These are phyloP conservation scores for Amorphotheca resinae DNA, from an alignment of 495 filamentous ascomycete genomes.

Conservation along the genomic window DNA sequence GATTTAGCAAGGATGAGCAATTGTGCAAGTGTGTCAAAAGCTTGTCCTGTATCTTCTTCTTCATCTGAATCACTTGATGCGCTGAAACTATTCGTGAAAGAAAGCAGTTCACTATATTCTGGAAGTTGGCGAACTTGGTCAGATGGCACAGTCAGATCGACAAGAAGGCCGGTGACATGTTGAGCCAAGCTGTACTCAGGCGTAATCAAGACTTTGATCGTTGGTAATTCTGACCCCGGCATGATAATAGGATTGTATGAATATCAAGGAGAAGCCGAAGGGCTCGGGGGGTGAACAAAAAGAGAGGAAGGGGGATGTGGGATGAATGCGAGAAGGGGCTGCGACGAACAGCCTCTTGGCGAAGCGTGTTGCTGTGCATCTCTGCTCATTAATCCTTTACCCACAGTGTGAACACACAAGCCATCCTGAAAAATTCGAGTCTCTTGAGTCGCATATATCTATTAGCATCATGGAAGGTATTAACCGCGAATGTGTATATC, in stretches of 20 bases:
- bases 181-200: not conserved
- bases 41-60: not conserved
- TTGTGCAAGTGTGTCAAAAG: not conserved
- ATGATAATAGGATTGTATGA: too few relatives aligned
- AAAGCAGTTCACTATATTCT: not conserved
- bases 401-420: too few relatives aligned
- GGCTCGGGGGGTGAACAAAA: not conserved
- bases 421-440: too few relatives aligned
- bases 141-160: not conserved
- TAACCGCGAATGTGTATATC: too few relatives aligned
- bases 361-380: too few relatives aligned
- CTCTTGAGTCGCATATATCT: too few relatives aligned
- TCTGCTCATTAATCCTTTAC: too few relatives aligned
- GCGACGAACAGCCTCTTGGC: too few relatives aligned
- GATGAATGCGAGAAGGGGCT: too few relatives aligned
- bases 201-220: constrained; percentile 3
- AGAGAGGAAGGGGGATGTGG: too few relatives aligned
- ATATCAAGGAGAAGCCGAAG: not conserved
- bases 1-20: not conserved
- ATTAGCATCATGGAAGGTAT: too few relatives aligned
- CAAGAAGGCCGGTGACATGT: not conserved
- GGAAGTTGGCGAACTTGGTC: not conserved
- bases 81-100: not conserved
- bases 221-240: not conserved
- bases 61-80: not conserved